phyloP scores from a whole-genome alignment of 148 eudicot species.

The Rhododendron kiyosumense region DNA sequence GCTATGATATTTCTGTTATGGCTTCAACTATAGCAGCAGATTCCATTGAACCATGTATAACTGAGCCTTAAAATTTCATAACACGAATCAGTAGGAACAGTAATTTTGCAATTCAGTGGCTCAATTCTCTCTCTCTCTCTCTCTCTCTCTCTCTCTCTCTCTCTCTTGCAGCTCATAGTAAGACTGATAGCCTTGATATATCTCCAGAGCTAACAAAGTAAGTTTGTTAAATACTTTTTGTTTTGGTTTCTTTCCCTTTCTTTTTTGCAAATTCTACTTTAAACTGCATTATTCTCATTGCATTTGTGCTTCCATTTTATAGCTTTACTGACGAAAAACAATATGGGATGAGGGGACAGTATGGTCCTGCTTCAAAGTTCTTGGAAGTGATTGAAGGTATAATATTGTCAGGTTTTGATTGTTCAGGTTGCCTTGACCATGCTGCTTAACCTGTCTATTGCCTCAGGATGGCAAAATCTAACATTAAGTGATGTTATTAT shows the following conservation, averaged over 20 bases:
- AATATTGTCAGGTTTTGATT: neutral
- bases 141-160: neutral
- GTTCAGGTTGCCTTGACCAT: neutral
- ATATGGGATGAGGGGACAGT: conserved; percentile 23
- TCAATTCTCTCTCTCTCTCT: neutral
- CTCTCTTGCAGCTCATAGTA: conserved; percentile 34
- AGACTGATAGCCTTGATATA: conserved; percentile 26
- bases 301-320: neutral
- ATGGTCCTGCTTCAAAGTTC: conserved; percentile 18
- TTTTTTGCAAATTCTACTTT: neutral
- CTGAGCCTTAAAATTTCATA: neutral
- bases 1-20: neutral
- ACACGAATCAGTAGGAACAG: neutral
- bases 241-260: neutral
- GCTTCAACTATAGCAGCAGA: neutral
- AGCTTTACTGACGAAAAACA: neutral
- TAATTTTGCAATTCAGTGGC: neutral
- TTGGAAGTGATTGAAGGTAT: conserved; percentile 26
- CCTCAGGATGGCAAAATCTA: neutral
- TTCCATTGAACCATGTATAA: neutral
- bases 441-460: neutral
- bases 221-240: neutral
- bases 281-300: neutral
- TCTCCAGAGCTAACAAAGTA: conserved; percentile 29
- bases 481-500: conserved; percentile 1